Percentiles rank a stretch among this genome's conserved stretches.
phyloP scores from a whole-genome alignment of 192 early-diverging fungal genomes.

The Podila epicladia region DNA sequence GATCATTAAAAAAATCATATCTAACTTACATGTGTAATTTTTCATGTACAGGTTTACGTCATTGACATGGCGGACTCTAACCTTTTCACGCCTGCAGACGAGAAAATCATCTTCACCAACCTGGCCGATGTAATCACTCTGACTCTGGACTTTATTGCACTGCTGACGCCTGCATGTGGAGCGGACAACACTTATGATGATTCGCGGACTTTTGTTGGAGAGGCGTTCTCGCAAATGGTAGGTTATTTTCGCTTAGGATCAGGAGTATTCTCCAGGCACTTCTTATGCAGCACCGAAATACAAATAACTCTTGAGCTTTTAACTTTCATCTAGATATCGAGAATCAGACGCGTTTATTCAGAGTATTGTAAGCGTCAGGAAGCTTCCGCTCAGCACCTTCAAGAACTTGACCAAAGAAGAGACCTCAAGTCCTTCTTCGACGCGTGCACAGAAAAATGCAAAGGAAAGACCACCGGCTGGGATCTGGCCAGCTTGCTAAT shows the following conservation, averaged over 20 bases:
- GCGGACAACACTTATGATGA: slow-evolving; percentile 32
- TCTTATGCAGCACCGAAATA: not conserved
- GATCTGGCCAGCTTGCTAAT: slow-evolving; percentile 91
- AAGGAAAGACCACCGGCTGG: slow-evolving; percentile 87
- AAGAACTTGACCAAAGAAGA: slow-evolving; percentile 64
- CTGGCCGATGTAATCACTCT: slow-evolving; percentile 77
- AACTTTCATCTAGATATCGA: slow-evolving; percentile 22
- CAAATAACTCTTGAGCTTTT: not conserved
- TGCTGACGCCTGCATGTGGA: slow-evolving; percentile 68
- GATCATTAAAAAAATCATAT: no score
- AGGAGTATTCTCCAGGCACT: not conserved
- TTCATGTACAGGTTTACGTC: slow-evolving; percentile 61
- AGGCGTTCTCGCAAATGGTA: slow-evolving; percentile 64
- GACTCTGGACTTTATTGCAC: slow-evolving; percentile 70
- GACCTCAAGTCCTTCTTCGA: slow-evolving; percentile 51
- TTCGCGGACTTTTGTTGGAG: slow-evolving; percentile 55
- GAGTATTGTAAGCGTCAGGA: slow-evolving; percentile 85
- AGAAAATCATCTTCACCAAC: slow-evolving; percentile 82
- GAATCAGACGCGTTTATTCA: slow-evolving; percentile 65
- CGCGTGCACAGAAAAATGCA: slow-evolving; percentile 67
- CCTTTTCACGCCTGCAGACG: slow-evolving; percentile 67
- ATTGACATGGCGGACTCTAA: slow-evolving; percentile 58
- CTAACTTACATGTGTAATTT: not conserved
- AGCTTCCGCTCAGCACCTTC: slow-evolving; percentile 66
- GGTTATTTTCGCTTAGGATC: slow-evolving; percentile 14